These are phyloP conservation scores for Metschnikowia kunwiensis DNA, from an alignment of 805 yeast species.

Conservation along the genomic window DNA sequence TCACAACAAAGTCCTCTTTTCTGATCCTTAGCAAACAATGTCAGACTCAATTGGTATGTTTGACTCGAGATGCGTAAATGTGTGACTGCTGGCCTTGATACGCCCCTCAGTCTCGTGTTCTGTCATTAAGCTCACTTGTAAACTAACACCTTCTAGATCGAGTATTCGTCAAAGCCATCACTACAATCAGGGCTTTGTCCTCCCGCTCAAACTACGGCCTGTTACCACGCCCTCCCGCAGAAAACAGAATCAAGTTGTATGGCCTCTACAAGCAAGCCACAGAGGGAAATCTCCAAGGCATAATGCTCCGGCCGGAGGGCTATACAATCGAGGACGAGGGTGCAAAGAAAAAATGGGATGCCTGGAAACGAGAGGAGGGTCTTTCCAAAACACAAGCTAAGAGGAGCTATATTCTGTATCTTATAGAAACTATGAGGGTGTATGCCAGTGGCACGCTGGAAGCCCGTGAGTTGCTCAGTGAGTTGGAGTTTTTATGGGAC, in stretches of 20 bases:
- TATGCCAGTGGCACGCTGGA: constrained; percentile 68
- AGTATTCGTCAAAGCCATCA: constrained; percentile 77
- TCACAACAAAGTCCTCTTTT: constrained; percentile 3
- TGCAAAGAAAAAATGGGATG: constrained; percentile 75
- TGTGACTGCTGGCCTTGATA: background rate
- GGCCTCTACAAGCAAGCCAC: constrained; percentile 89
- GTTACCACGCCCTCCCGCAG: constrained; percentile 75
- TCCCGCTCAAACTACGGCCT: constrained; percentile 59
- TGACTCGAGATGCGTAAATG: background rate
- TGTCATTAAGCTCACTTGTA: constrained; percentile 1
- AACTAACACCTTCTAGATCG: constrained; percentile 47
- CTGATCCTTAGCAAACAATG: constrained; percentile 25
- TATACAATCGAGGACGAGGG: constrained; percentile 58
- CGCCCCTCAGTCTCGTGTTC: background rate
- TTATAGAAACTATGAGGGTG: constrained; percentile 68
- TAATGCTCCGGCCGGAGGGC: constrained; percentile 66
- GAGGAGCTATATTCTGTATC: constrained; percentile 59
- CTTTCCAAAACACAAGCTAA: constrained; percentile 69
- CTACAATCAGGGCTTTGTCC: constrained; percentile 72
- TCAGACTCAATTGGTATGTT: constrained; percentile 48
- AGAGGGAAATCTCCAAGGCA: constrained; percentile 74
- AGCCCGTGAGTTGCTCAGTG: constrained; percentile 61
- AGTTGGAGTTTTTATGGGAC: constrained; percentile 72
- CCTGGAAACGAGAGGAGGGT: constrained; percentile 79
- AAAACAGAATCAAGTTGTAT: constrained; percentile 62